These are phyloP conservation scores for Mycena alexandri DNA, from an alignment of 768 basidiomycete genomes.

Conservation along the genomic window DNA sequence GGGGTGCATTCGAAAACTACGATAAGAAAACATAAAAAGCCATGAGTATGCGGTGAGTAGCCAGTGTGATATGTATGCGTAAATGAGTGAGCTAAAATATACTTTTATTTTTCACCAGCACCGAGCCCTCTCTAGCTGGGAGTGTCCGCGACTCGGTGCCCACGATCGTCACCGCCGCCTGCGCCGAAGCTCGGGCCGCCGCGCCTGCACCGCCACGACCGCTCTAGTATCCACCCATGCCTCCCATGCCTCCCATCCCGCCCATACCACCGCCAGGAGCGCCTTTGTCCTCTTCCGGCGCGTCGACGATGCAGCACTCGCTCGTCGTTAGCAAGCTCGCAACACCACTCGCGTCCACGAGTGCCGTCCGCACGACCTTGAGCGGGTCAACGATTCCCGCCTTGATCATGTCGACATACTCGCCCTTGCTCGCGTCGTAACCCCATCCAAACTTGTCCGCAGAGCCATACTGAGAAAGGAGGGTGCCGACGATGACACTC, in stretches of 20 bases:
- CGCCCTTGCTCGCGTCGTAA: conserved; percentile 92
- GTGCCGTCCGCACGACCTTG: conserved; percentile 94
- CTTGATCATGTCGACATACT: conserved; percentile 96
- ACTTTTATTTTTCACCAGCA: too few species aligned
- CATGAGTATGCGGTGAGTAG: too few species aligned
- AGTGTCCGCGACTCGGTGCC: background rate
- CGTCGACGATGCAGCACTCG: conserved; percentile 93
- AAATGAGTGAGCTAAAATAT: too few species aligned
- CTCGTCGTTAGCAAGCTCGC: conserved; percentile 93
- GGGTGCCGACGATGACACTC: conserved; percentile 90
- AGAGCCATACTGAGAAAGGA: conserved; percentile 75
- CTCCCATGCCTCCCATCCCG: conserved; percentile 54
- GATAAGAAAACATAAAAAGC: too few species aligned
- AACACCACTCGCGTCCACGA: conserved; percentile 95
- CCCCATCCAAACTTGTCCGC: conserved; percentile 88
- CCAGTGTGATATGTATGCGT: too few species aligned
- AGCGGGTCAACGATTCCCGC: conserved; percentile 95
- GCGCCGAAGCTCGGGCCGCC: too few species aligned
- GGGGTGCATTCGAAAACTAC: too few species aligned
- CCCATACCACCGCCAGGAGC: conserved; percentile 71
- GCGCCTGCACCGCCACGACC: background rate
- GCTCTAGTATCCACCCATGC: conserved; percentile 44
- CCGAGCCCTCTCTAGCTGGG: too few species aligned
- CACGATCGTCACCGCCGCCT: background rate
- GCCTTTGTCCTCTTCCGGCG: conserved; percentile 81